Evolutionary conservation across 2,329 filamentous ascomycete genomes (phyloP).

Genomic region (Cladosporium sphaerospermum): DNA sequence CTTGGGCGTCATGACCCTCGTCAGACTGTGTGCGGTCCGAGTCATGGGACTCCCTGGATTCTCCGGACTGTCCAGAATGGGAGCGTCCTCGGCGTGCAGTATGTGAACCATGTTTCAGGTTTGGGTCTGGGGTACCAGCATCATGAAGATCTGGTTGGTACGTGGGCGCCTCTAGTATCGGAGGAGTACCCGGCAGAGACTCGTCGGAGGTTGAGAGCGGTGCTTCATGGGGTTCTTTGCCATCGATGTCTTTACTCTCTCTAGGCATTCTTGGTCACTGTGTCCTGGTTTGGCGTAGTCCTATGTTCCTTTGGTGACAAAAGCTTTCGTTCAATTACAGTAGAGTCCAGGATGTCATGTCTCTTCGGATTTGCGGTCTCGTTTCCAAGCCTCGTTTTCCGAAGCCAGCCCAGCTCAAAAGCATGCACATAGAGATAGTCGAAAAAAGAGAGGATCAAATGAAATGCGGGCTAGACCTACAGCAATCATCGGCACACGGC

Average conservation of each 20-base stretch:
- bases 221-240: background rate
- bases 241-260: background rate
- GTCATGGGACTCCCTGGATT: slow-evolving; percentile 14
- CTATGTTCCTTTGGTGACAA: no score
- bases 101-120: background rate
- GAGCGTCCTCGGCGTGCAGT: background rate
- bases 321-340: no score
- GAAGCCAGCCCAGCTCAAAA: background rate
- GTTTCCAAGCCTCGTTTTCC: no score
- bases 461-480: background rate
- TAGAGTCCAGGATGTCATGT: no score
- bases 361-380: no score
- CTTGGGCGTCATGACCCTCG: slow-evolving; percentile 24
- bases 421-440: background rate
- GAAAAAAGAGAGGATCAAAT: no score
- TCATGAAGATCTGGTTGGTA: background rate
- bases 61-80: slow-evolving; percentile 1
- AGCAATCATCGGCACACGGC: slow-evolving; percentile 4
- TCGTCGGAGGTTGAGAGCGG: background rate
- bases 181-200: background rate
- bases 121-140: background rate
- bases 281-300: no score
- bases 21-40: slow-evolving; percentile 22
- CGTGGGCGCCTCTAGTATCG: background rate
- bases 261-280: background rate